A percentile compares a stretch with the other conserved stretches of the same genome.
Conservation (phyloP, 371 early-diverging fungal species). For the Syncephalastrum racemosum region DNA sequence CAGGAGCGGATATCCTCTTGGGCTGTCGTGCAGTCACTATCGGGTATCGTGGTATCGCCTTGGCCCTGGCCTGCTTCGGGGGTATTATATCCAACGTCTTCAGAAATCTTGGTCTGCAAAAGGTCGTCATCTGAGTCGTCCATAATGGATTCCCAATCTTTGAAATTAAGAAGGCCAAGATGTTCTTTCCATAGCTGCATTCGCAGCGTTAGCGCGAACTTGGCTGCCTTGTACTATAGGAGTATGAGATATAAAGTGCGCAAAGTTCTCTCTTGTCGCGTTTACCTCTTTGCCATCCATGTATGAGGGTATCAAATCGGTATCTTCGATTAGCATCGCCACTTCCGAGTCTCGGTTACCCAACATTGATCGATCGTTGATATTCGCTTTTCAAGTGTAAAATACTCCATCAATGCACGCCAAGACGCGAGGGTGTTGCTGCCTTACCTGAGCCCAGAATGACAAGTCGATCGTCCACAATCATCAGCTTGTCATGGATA, state of each 20-base stretch:
- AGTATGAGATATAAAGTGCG: not conserved
- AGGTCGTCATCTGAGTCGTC: slow-evolving; percentile 11
- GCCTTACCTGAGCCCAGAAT: slow-evolving; percentile 77
- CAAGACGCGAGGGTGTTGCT: not conserved
- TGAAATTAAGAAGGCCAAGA: slow-evolving; percentile 63
- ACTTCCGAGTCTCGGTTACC: slow-evolving; percentile 94
- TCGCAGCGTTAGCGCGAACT: slow-evolving; percentile 75
- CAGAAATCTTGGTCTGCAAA: slow-evolving; percentile 5
- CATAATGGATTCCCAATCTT: slow-evolving; percentile 24
- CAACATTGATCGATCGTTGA: slow-evolving; percentile 70
- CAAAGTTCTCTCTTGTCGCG: not conserved
- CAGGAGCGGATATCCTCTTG: slow-evolving; percentile 27
- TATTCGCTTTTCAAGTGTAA: slow-evolving; percentile 30
- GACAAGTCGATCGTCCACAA: slow-evolving; percentile 84
- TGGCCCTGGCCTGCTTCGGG: slow-evolving; percentile 21
- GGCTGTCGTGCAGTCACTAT: slow-evolving; percentile 10
- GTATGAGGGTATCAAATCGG: slow-evolving; percentile 59
- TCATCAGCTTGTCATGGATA: slow-evolving; percentile 91
- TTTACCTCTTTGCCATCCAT: slow-evolving; percentile 73
- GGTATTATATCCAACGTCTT: slow-evolving; percentile 12
- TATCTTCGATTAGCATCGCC: slow-evolving; percentile 84
- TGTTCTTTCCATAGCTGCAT: slow-evolving; percentile 85
- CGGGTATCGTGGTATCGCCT: not conserved
- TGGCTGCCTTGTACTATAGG: slow-evolving; percentile 65
- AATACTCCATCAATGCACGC: not conserved